Base-by-base conservation (phyloP, 2,329 filamentous ascomycete species). In the Trichoderma lentiforme region DNA sequence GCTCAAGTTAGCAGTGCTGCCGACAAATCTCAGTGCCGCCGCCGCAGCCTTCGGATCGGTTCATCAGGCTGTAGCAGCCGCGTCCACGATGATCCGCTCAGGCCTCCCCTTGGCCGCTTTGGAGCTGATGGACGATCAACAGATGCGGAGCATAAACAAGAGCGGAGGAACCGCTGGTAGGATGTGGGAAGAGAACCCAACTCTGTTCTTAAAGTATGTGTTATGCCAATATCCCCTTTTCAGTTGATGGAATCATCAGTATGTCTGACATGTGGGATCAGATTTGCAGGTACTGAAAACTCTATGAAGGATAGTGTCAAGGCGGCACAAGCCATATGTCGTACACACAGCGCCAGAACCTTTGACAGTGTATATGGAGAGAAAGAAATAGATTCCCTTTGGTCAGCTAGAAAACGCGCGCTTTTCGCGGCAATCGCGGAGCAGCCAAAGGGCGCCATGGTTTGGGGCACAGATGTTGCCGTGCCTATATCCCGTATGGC, bases 381-480 rank as follows among this genome's bases (percentile, higher is more conserved):
- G 43, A 86, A 89, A 21, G 91, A 94, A 76, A 90, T 90, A 79
- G 83, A 86, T 6, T 90, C 93, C 75, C 84, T 94, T 5, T 95
- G 92, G 92, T 90, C 89, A 56, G 92, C 92, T 5, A 84, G 92
- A 51, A 95, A 94, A 77, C 88, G 92, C 76, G 91, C 91, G 0
- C 83, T 94, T 1, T 94, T 92, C 89, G 91, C 89, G 71, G 88
- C 92, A 58, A 89, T 93, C 81, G 89, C 90, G 0, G 88, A 91
- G 80, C 86, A 86, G 72, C 84, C 88, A 63, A 83, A 87, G 28
- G 85, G 86, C 0, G 85, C 86, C 2, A 87, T 91, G 75, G 88
- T 94, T 30, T 94, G 92, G 92, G 93, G 92, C 0, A 95, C 92
- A 0, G 93, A 95, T 78, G 92, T 95, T 24, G 92, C 92, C 0